These are phyloP conservation scores for Dictyostelium purpureum DNA, from an alignment of 78 protist genomes.

Conservation along the genomic window DNA sequence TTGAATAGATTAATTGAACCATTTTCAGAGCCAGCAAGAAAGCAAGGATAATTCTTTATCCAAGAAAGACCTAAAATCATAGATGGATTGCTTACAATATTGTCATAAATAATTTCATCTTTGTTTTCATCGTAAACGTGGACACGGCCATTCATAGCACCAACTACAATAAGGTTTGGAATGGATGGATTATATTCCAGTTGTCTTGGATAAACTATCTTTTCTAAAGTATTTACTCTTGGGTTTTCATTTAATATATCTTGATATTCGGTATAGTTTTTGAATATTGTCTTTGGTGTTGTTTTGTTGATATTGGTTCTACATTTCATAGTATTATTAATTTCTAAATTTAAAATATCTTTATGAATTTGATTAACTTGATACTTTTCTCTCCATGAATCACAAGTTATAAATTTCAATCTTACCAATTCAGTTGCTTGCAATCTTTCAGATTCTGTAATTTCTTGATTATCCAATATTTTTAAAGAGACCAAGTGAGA, in stretches of 20 bases:
- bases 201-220: background rate
- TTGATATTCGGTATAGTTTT: too few relatives aligned
- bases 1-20: background rate
- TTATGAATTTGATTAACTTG: background rate
- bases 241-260: background rate
- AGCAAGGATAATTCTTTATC: background rate
- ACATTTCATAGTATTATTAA: background rate
- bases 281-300: background rate
- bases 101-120: too few relatives aligned
- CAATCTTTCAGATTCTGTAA: background rate
- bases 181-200: background rate
- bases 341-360: background rate
- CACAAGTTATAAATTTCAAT: background rate
- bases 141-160: background rate
- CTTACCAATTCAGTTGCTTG: background rate
- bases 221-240: background rate
- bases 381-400: background rate
- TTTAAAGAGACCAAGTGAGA: too few relatives aligned
- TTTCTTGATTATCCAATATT: background rate
- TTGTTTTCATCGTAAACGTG: background rate
- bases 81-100: background rate
- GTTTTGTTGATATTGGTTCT: background rate
- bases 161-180: background rate
- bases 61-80: background rate
- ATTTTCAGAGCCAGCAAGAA: background rate